Evolutionary conservation across 208 protist species (phyloP).

Genomic region (Trypanosoma theileri): DNA sequence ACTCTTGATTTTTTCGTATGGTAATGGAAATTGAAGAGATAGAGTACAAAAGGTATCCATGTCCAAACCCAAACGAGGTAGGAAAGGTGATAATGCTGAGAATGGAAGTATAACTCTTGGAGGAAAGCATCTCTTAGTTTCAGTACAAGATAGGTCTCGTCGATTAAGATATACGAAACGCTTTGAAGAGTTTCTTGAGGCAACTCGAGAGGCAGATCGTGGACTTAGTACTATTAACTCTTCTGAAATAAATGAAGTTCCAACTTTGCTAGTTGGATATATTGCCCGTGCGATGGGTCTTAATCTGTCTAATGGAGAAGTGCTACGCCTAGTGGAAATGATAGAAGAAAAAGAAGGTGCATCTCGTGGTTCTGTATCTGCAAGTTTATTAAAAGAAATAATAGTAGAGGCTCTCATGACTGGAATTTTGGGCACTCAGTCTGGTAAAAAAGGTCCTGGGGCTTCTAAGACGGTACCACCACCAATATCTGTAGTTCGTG

Average conservation of each 20-base stretch:
- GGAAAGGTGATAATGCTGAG: not conserved
- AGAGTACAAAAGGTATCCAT: not conserved
- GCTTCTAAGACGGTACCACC: not conserved
- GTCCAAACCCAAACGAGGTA: conserved; percentile 20
- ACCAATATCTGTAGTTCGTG: conserved; percentile 48
- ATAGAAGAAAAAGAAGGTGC: conserved; percentile 62
- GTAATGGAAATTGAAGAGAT: not conserved
- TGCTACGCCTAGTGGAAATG: conserved; percentile 62
- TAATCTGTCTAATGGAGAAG: conserved; percentile 63
- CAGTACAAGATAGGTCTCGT: conserved; percentile 19
- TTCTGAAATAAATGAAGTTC: conserved; percentile 28
- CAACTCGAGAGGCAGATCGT: conserved; percentile 10
- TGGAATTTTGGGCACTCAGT: conserved; percentile 51
- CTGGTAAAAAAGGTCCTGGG: not conserved
- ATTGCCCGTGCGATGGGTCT: conserved; percentile 85
- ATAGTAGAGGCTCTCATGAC: conserved; percentile 81
- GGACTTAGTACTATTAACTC: not conserved
- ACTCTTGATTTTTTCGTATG: not conserved
- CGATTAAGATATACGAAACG: conserved; percentile 18
- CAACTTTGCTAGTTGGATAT: conserved; percentile 73
- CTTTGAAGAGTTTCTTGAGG: conserved; percentile 28
- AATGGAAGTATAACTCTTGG: conserved; percentile 26
- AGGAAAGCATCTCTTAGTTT: conserved; percentile 20
- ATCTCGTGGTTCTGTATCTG: conserved; percentile 61
- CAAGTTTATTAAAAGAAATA: conserved; percentile 41